phyloP scores from a whole-genome alignment of 345 rosid species.

The Passiflora organensis region DNA sequence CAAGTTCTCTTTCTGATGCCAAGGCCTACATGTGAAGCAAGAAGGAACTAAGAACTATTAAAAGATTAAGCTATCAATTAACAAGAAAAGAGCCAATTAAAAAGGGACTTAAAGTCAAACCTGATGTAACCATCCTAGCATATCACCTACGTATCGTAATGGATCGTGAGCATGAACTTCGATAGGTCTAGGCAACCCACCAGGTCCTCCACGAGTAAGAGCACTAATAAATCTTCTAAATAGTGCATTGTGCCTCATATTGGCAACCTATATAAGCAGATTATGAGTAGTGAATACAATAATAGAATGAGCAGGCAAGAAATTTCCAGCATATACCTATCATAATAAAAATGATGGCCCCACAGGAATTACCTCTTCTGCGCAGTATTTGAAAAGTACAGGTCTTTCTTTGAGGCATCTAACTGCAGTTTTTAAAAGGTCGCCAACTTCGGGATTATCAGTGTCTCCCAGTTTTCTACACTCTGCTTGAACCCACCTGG shows the following conservation, averaged over 20 bases:
- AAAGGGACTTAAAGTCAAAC: conserved; percentile 32
- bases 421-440: conserved; percentile 76
- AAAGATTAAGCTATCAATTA: background rate
- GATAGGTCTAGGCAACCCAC: conserved; percentile 97
- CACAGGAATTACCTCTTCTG: conserved; percentile 77
- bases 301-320: no score
- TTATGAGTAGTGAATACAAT: no score
- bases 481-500: conserved; percentile 98
- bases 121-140: conserved; percentile 99
- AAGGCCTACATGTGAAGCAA: conserved; percentile 55
- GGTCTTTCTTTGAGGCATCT: conserved; percentile 92
- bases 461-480: conserved; percentile 92
- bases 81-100: conserved; percentile 12
- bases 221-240: conserved; percentile 98
- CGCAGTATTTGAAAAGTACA: conserved; percentile 95
- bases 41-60: background rate
- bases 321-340: background rate
- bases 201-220: conserved; percentile 98
- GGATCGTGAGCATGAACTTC: conserved; percentile 99
- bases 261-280: conserved; percentile 63
- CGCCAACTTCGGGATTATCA: conserved; percentile 90
- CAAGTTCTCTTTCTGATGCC: conserved; percentile 98
- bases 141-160: conserved; percentile 91
- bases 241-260: conserved; percentile 90
- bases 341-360: conserved; percentile 10